Conservation (phyloP, 2,329 filamentous ascomycete species). For the Botrytis hyacinthi region DNA sequence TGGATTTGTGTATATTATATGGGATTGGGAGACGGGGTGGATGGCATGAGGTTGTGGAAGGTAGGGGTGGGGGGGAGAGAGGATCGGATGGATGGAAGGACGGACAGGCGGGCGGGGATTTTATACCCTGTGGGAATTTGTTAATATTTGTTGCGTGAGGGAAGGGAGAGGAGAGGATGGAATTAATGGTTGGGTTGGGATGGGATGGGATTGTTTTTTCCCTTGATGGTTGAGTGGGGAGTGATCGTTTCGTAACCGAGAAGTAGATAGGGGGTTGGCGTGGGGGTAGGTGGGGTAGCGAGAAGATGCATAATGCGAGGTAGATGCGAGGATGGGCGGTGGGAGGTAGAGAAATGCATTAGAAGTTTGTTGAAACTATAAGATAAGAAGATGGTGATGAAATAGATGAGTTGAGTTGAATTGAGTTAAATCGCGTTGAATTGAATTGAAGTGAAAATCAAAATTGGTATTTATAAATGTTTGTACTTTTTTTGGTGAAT, state of each 20-base stretch:
- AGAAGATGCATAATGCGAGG: neutral
- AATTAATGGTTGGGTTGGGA: neutral
- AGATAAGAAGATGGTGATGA: neutral
- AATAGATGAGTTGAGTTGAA: neutral
- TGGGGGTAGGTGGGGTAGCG: neutral
- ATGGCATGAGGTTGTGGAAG: neutral
- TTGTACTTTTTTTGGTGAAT: too few relatives aligned
- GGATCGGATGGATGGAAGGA: neutral
- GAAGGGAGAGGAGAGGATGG: neutral
- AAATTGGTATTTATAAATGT: neutral
- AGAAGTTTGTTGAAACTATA: neutral
- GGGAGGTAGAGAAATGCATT: neutral
- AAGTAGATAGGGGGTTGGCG: neutral
- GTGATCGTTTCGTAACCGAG: neutral
- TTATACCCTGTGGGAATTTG: conserved; percentile 7
- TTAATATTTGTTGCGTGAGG: neutral
- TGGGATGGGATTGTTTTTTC: neutral
- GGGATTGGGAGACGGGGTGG: neutral
- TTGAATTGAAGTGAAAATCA: neutral
- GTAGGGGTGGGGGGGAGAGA: neutral
- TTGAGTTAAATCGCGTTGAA: neutral
- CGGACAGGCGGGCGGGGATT: neutral
- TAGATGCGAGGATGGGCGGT: neutral
- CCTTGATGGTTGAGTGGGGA: neutral
- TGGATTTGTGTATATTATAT: conserved; percentile 5